phyloP scores from a whole-genome alignment of 169 alveolate species.

The Eimeria sp. region DNA sequence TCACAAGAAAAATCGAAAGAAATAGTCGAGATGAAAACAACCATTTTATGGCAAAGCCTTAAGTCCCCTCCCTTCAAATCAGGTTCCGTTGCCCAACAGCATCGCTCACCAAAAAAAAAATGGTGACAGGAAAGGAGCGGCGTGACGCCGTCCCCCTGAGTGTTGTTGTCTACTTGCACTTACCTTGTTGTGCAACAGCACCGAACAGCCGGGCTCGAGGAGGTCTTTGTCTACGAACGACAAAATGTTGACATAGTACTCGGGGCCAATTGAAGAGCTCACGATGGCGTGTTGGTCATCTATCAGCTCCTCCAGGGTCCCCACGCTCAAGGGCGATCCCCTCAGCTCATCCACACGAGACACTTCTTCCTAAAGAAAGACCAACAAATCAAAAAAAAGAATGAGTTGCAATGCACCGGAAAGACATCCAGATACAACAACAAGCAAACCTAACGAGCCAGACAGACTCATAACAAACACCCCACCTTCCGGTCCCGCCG shows the following conservation, averaged over 20 bases:
- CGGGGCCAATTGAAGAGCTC: constrained; percentile 98
- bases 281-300: constrained; percentile 99
- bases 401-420: background rate
- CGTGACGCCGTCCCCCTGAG: background rate
- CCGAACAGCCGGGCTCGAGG: constrained; percentile 99
- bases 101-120: too few species aligned
- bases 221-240: constrained; percentile 99
- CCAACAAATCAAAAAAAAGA: background rate
- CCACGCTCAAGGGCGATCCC: constrained; percentile 99
- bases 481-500: too few species aligned
- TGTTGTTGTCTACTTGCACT: background rate
- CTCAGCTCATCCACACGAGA: constrained; percentile 97
- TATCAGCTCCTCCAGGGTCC: constrained; percentile 98
- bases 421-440: background rate
- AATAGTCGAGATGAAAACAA: too few species aligned
- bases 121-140: background rate
- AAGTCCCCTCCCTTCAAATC: too few species aligned
- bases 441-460: background rate
- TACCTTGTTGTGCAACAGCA: constrained; percentile 96
- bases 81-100: too few species aligned
- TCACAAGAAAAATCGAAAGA: background rate
- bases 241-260: constrained; percentile 98
- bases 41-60: too few species aligned
- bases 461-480: too few species aligned
- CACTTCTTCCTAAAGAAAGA: constrained; percentile 52